Evolutionary conservation across 2,329 filamentous ascomycete species (phyloP).

Genomic region (Alternaria postmessia): DNA sequence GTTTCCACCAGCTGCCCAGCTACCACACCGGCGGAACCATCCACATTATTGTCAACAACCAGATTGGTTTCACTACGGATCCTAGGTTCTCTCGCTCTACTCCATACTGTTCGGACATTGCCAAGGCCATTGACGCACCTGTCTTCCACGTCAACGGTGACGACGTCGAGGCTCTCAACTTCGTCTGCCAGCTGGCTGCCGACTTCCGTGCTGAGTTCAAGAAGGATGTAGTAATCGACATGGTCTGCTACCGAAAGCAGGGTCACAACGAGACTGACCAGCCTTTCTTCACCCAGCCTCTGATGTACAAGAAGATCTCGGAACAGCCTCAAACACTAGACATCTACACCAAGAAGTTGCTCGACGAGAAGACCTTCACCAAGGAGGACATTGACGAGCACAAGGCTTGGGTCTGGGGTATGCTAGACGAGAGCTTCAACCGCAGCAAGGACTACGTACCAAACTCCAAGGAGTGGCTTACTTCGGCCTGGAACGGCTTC

Average conservation of each 20-base stretch:
- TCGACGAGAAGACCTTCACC: slow-evolving; percentile 92
- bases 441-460: slow-evolving; percentile 98
- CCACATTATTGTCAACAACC: slow-evolving; percentile 98
- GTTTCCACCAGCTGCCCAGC: slow-evolving; percentile 92
- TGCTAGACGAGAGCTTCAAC: slow-evolving; percentile 97
- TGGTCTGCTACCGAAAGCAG: slow-evolving; percentile 98
- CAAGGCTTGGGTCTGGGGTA: slow-evolving; percentile 99
- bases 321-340: slow-evolving; percentile 85
- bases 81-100: slow-evolving; percentile 97
- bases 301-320: slow-evolving; percentile 99
- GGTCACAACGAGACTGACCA: slow-evolving; percentile 99
- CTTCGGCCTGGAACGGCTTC: slow-evolving; percentile 98
- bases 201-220: slow-evolving; percentile 99
- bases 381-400: slow-evolving; percentile 98
- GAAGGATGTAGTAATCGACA: slow-evolving; percentile 96
- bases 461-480: slow-evolving; percentile 97
- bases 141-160: slow-evolving; percentile 99
- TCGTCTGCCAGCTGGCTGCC: slow-evolving; percentile 93
- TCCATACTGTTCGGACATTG: slow-evolving; percentile 98
- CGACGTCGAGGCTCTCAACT: slow-evolving; percentile 98
- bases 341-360: slow-evolving; percentile 89
- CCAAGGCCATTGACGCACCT: slow-evolving; percentile 97
- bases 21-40: slow-evolving; percentile 98
- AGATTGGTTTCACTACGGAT: slow-evolving; percentile 99
- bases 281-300: slow-evolving; percentile 97